A percentile compares a stretch with the other conserved stretches of the same genome.
phyloP scores from a whole-genome alignment of 2,329 filamentous ascomycete species.

The Paecilomyces fulvus region DNA sequence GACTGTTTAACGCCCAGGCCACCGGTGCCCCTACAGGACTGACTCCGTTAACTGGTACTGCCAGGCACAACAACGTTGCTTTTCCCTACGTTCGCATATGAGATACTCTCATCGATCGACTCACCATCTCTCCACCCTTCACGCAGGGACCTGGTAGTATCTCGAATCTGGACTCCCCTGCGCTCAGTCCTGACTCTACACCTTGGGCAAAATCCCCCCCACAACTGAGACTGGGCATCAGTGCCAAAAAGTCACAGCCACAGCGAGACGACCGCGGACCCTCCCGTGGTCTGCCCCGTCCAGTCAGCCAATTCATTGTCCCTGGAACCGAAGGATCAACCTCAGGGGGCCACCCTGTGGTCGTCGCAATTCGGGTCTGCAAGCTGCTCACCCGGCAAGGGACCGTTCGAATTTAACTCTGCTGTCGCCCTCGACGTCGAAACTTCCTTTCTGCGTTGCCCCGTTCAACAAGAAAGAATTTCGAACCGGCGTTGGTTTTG shows the following conservation, averaged over 20 bases:
- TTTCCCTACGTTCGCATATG: background rate
- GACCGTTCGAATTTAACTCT: background rate
- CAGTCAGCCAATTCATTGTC: background rate
- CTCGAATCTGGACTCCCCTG: background rate
- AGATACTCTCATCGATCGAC: background rate
- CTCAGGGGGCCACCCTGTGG: background rate
- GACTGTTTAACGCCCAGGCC: background rate
- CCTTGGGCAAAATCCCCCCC: background rate
- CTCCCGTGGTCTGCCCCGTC: background rate
- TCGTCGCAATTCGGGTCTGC: background rate
- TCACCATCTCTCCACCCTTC: background rate
- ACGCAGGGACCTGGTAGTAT: background rate
- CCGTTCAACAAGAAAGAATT: background rate
- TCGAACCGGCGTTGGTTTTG: background rate
- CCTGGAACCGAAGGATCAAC: conserved; percentile 1
- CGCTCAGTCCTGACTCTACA: background rate
- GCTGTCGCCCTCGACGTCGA: background rate
- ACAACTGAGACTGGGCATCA: background rate
- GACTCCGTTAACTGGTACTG: background rate
- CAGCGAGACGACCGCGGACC: background rate
- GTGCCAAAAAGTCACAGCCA: background rate
- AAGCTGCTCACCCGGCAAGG: background rate
- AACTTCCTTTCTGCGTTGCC: conserved; percentile 2
- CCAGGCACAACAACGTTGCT: background rate
- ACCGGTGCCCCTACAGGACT: background rate